Base-by-base conservation (phyloP, 2,329 filamentous ascomycete species). In the Scopulariopsis brevicaulis region DNA sequence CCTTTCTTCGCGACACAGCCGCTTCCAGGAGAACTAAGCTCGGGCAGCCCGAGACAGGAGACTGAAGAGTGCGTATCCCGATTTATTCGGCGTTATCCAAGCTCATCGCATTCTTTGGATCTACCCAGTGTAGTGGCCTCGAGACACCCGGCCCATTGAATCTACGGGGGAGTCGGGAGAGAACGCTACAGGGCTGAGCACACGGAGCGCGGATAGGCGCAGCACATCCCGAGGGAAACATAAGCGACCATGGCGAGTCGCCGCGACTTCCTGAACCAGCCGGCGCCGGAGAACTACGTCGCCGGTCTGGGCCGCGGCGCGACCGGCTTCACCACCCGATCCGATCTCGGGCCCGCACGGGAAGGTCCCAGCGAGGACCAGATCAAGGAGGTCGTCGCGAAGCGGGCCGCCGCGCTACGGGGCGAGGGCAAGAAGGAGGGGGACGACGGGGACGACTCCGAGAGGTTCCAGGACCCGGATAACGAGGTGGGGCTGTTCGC, bases 301-400 rank as follows among this genome's bases (percentile, higher is more conserved):
- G 94, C 94, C 63, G 94, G 94, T 82, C 85, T 99, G 62, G 94
- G 94, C 74, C 89, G 95, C 80, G 94, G 94, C 74, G 95, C 95
- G 24, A 99, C 94, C 8, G 94, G 95, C 60, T 99, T 99, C 76
- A 97, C 94, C 18, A 99, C 94, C 48, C 85, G 95, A 67, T 97
- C 93, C 59, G 94, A 99, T 80, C 79, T 99, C 59, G 94, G 95
- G 59, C 94, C 95, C 55, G 93, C 93, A 60, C 84, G 93, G 66
- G 93, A 96, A 76, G 94, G 94, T 18, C 94, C 94, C 54, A 96
- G 89, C 61, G 93, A 96, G 66, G 94, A 99, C 70, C 93, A 97
- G 74, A 96, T 99, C 74, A 96, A 97, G 72, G 94, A 96, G 71
- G 92, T 90, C 61, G 87, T 99, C 65, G 92, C 92, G 54, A 96